These are phyloP conservation scores for Mycocalia duriaeana DNA, from an alignment of 1,284 basidiomycete genomes.

Conservation along the genomic window DNA sequence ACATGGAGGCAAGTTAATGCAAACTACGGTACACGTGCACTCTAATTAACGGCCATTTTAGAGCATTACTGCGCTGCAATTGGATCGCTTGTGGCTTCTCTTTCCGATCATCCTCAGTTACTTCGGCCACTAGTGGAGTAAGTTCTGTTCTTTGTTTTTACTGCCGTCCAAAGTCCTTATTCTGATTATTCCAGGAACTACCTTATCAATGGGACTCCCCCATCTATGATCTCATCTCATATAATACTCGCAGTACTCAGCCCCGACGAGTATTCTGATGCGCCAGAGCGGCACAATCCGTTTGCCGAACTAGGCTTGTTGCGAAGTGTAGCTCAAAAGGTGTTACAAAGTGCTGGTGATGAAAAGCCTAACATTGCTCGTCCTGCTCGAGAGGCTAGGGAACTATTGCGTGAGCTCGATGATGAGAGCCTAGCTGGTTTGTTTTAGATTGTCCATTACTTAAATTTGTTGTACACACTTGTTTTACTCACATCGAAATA, in stretches of 20 bases:
- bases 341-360: constrained; percentile 63
- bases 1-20: constrained; percentile 56
- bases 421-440: constrained; percentile 30
- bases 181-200: constrained; percentile 34
- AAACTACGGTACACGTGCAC: background rate
- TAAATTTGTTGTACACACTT: no score
- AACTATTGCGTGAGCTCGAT: constrained; percentile 53
- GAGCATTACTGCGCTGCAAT: constrained; percentile 73
- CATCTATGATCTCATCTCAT: constrained; percentile 59
- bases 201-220: constrained; percentile 58
- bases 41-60: constrained; percentile 22
- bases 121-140: constrained; percentile 70
- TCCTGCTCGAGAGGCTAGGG: constrained; percentile 82
- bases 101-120: constrained; percentile 62
- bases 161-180: background rate
- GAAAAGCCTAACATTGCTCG: constrained; percentile 76
- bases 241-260: constrained; percentile 62
- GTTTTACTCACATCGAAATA: no score
- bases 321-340: constrained; percentile 68
- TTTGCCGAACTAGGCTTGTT: constrained; percentile 66
- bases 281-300: constrained; percentile 40
- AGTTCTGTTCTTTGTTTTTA: constrained; percentile 22
- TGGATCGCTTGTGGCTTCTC: constrained; percentile 62
- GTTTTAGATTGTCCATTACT: no score
- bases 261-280: constrained; percentile 36